Percentiles rank a stretch among this genome's conserved stretches.
These are phyloP conservation scores for Cornus kousa DNA, from an alignment of 148 eudicot genomes.

Conservation along the genomic window DNA sequence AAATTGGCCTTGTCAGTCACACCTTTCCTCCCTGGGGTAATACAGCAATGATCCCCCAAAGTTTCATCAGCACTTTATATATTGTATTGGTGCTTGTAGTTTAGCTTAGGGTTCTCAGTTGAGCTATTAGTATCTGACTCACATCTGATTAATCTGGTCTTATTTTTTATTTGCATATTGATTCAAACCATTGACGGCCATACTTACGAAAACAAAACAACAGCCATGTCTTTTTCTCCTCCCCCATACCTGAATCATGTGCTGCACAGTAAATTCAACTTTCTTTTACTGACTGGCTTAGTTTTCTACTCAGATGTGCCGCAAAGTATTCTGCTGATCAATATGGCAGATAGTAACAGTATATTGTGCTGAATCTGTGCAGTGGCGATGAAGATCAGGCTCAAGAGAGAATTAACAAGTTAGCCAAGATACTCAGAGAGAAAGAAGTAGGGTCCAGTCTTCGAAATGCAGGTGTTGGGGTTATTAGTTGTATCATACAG, in stretches of 20 bases:
- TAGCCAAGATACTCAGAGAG: constrained; percentile 86
- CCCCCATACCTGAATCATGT: background rate
- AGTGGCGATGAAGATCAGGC: constrained; percentile 99
- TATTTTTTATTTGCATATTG: background rate
- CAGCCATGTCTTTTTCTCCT: background rate
- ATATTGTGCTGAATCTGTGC: constrained; percentile 25
- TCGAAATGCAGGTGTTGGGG: constrained; percentile 74
- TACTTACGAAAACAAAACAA: background rate
- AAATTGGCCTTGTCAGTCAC: background rate
- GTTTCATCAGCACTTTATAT: no score
- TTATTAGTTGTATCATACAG: constrained; percentile 95
- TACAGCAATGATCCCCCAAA: background rate
- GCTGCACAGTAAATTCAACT: background rate
- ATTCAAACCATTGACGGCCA: background rate
- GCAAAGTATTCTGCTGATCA: background rate
- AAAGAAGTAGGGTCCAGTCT: constrained; percentile 83
- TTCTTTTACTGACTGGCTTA: background rate
- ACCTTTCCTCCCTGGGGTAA: background rate
- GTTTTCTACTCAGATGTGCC: background rate
- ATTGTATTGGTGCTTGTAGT: background rate
- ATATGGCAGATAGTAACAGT: constrained; percentile 2
- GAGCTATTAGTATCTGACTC: background rate
- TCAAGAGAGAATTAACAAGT: constrained; percentile 89
- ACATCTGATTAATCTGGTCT: background rate
- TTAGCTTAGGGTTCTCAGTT: background rate